Conservation (phyloP, 1,139 yeast species). For the Suhomyces wounanorum region DNA sequence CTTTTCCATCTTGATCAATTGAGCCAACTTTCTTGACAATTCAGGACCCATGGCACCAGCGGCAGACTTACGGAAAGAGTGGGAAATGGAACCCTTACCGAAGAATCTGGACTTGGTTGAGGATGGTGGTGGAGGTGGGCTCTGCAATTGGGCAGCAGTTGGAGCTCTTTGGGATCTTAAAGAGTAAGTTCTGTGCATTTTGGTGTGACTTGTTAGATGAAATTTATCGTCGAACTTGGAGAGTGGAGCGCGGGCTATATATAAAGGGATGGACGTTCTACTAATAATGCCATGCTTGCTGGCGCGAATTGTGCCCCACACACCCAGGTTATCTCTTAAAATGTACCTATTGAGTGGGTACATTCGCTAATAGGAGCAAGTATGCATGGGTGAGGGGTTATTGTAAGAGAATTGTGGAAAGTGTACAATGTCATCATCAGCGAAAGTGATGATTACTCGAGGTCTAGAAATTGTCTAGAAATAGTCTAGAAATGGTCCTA, state of each 20-base stretch:
- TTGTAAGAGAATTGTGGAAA: not conserved
- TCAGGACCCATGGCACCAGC: conserved; percentile 83
- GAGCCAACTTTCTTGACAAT: conserved; percentile 72
- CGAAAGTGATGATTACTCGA: not conserved
- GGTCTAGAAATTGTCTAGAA: not conserved
- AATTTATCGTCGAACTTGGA: not conserved
- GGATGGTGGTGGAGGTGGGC: conserved; percentile 81
- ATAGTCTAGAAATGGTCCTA: not conserved
- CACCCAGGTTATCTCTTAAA: conserved; percentile 9
- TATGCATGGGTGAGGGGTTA: conserved; percentile 1
- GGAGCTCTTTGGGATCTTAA: conserved; percentile 79
- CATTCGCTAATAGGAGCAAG: conserved; percentile 5
- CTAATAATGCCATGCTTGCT: conserved; percentile 11
- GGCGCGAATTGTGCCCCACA: conserved; percentile 10
- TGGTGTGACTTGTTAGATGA: conserved; percentile 3
- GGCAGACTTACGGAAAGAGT: conserved; percentile 65
- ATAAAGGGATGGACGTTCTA: conserved; percentile 13
- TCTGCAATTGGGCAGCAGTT: conserved; percentile 76
- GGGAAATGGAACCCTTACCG: conserved; percentile 70
- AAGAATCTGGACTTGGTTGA: conserved; percentile 69
- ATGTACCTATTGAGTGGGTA: conserved; percentile 8
- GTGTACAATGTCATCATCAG: not conserved
- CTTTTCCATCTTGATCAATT: conserved; percentile 80
- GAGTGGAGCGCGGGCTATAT: conserved; percentile 10
- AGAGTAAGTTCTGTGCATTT: conserved; percentile 82